Evolutionary conservation across 208 protist genomes (phyloP), one percentile per base, ranked within the genome.

Genomic region (Angomonas deanei): DNA sequence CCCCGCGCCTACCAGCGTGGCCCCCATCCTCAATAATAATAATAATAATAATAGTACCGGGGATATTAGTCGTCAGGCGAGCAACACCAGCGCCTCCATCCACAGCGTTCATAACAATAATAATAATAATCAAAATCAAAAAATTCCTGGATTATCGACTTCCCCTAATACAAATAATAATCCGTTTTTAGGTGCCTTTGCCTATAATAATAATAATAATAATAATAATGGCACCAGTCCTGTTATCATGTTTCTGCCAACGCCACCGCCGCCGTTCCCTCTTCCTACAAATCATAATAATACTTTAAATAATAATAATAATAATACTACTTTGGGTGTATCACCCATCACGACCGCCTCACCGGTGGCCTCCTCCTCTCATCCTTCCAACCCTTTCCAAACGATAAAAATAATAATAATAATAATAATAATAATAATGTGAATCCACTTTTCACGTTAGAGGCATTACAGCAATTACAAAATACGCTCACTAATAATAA

Each of bases 1-100:
- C 3, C 72, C 73, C 13, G 72, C 76, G 21, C 81, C 78, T 48
- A 70, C 76, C 28, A 59, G 61, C 15, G 57, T 80, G 4, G 65
- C 74, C 1, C 78, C 66, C 26, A 64, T 79, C 3, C 59, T 27
- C 8, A 17, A 26, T 26, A 26, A 17, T 17, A 53, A 26, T 53
- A 53, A 53, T 26, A 53, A 53, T 26, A 26, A 26, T 26, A 42
- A 42, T 42, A 42, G 15, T 42, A 42, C 8, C 15, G 15, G 15
- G 8, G 15, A 42, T 42, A 42, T n/a, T 42, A 42, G 15, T 42
- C 8, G 15, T 42, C 8, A 42, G 8, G 15, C 8, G 8, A 42
- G 15, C 15, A 42, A 42, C 15, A 42, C 15, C 36, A 42, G 15
- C 36, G 8, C 15, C 36, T 42, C 36, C 36, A 42, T 15, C 36